Evolutionary conservation across 2,329 filamentous ascomycete species (phyloP), one percentile per base, ranked within the genome.

Genomic region (Alternaria novae-zelandiae): DNA sequence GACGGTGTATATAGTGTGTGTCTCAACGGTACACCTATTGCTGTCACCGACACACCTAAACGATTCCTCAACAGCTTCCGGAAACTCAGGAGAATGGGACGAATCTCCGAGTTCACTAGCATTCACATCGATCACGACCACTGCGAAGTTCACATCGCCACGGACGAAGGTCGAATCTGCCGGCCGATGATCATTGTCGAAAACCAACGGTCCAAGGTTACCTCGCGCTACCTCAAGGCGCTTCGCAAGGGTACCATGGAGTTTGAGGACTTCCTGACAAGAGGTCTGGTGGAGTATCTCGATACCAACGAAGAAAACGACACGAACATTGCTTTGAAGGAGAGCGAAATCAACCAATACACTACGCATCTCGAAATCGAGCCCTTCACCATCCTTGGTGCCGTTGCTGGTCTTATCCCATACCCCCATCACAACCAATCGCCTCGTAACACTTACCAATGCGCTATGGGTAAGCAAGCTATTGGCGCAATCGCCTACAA

Each of bases 381-480:
- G 78, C 96, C 96, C 0, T 99, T 99, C 77, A 99, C 96, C 2
- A 91, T 99, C 54, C 87, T 99, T 13, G 96, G 96, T 25, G 96
- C 96, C 50, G 96, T 99, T 25, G 96, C 96, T 43, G 96, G 96
- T 46, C 85, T 99, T 41, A 99, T 99, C 78, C 96, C 96, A 5
- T 99, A 98, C 76, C 96, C 96, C 9, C 96, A 99, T 79, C 96
- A 99, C 84, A 99, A 99, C 81, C 96, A 99, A 80, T 99, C 96
- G 15, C 96, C 96, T 10, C 88, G 96, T 86, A 99, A 99, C 79
- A 99, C 96, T 0, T 99, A 99, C 77, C 95, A 98, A 85, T 97
- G 95, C 83, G 96, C 96, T 82, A 99, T 99, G 96, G 96, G 96
- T 87, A 99, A 99, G 83, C 96, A 99, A 91, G 96, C 96, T 43